Evolutionary conservation across 2,329 filamentous ascomycete species (phyloP).

Genomic region (Hansfordia pulvinata): DNA sequence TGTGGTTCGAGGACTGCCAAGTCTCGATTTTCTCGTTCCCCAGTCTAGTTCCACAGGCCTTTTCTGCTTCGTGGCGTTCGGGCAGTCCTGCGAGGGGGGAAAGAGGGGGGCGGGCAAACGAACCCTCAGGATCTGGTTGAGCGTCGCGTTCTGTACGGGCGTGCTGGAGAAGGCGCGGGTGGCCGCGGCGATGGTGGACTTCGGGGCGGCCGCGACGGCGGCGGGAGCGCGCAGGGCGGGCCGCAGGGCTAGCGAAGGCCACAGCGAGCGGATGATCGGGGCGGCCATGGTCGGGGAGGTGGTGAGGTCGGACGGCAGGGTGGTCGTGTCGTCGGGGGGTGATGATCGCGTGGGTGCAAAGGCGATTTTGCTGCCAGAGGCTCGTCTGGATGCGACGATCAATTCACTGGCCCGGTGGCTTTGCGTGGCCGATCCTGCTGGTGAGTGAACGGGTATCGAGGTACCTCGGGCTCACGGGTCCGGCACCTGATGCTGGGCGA

Average conservation of each 20-base stretch:
- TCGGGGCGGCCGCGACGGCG: slow-evolving; percentile 7
- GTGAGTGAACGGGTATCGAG: no score
- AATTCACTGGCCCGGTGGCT: no score
- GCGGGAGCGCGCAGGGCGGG: slow-evolving; percentile 19
- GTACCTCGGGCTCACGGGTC: no score
- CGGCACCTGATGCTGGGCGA: no score
- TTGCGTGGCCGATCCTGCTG: no score
- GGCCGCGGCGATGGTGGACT: slow-evolving; percentile 6
- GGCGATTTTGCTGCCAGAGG: slow-evolving; percentile 15
- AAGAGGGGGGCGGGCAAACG: slow-evolving; percentile 7
- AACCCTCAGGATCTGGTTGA: slow-evolving; percentile 58
- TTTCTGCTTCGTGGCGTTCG: no score
- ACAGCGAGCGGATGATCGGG: slow-evolving; percentile 14
- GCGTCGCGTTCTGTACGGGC: slow-evolving; percentile 42
- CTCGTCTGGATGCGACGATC: no score
- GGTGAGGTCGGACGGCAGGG: slow-evolving; percentile 26
- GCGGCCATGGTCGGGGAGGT: slow-evolving; percentile 13
- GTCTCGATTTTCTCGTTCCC: no score
- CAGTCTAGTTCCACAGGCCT: no score
- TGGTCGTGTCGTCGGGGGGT: no score
- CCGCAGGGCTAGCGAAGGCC: slow-evolving; percentile 14
- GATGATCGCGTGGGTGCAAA: no score
- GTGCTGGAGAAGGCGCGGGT: slow-evolving; percentile 44
- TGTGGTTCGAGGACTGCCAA: background rate
- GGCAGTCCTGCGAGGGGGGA: background rate